These are phyloP conservation scores for Suhomyces maxii DNA, from an alignment of 1,139 yeast genomes.

Conservation along the genomic window DNA sequence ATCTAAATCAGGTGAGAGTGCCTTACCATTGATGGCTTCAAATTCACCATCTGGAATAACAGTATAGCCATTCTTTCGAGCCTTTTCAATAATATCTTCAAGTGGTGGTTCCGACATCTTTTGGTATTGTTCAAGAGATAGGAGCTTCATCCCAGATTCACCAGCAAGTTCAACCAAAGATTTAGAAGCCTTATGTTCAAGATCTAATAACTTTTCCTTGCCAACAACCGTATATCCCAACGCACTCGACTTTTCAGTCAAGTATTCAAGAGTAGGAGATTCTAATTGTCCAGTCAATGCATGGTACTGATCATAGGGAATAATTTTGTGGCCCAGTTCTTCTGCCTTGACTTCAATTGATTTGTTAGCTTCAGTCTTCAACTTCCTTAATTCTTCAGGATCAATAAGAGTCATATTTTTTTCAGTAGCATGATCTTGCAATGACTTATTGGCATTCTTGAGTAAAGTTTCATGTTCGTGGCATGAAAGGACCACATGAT, in stretches of 20 bases:
- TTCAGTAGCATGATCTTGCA: conserved; percentile 13
- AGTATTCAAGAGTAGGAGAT: conserved; percentile 29
- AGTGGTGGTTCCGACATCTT: conserved; percentile 17
- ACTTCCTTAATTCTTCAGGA: conserved; percentile 12
- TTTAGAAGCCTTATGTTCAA: conserved; percentile 16
- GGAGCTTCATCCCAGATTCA: conserved; percentile 5
- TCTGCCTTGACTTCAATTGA: conserved; percentile 15
- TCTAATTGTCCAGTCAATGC: conserved; percentile 29
- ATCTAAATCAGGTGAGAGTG: conserved; percentile 7
- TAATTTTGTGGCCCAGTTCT: conserved; percentile 20
- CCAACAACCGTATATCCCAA: conserved; percentile 2
- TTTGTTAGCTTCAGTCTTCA: conserved; percentile 8
- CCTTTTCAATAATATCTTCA: conserved; percentile 18
- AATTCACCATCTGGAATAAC: conserved; percentile 13
- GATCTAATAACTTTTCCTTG: neutral
- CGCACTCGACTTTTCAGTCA: conserved; percentile 25
- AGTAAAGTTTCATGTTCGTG: conserved; percentile 21
- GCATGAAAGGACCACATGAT: conserved; percentile 29
- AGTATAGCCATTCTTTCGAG: conserved; percentile 8
- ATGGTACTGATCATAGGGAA: conserved; percentile 27
- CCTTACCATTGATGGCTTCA: conserved; percentile 14
- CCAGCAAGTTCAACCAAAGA: conserved; percentile 17
- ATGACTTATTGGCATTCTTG: conserved; percentile 12
- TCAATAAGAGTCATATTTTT: conserved; percentile 9
- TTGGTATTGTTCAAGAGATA: conserved; percentile 6